Base-by-base conservation (phyloP, 306 rosid species). In the Abrus precatorius region DNA sequence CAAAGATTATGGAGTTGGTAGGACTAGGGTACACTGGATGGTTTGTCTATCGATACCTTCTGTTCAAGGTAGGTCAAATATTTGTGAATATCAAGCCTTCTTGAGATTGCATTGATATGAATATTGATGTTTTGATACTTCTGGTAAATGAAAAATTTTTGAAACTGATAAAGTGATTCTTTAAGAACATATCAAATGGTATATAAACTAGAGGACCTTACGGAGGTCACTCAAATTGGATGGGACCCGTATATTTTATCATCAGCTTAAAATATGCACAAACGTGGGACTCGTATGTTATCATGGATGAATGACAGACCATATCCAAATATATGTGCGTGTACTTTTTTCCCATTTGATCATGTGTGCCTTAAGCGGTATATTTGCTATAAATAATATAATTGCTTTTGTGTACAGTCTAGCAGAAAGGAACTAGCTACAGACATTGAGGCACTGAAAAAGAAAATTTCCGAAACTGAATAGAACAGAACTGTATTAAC, bases 41-140 rank as follows among this genome's bases (percentile, higher is more conserved):
- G 99, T 96, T 96, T 47, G 98, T 96, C 85, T 96, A 96, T 85
- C 98, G 99, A 44, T 96, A 96, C 89, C 97, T 96, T 77, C 98
- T 96, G 88, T 96, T 96, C 81, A 96, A 92, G 99, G 99, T 88
- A 75, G 69, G 82, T 59, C 40, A 12, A 5, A 9, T 49, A 55
- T 50, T 78, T 2, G 7, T 38, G 50, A 2, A 48, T 60, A 28
- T 14, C 44, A 52, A 7, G 12, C 41, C 57, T n/a, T 43, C n/a
- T 7, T 43, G 9, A 73, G 49, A 50, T 74, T 67, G 62, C 41
- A 49, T 61, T 41, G 78, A 60, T 76, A 3, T 69, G 44, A 5
- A 65, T 56, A 33, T 56, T 41, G n/a, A 28, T 13, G 65, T 68
- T 7, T n/a, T 48, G 9, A 29, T 1, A 30, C 7, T 65, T 52